Percentiles rank a stretch among this genome's conserved stretches.
phyloP scores from a whole-genome alignment of 352 stramenopile genomes.

The Phytophthora idaei region DNA sequence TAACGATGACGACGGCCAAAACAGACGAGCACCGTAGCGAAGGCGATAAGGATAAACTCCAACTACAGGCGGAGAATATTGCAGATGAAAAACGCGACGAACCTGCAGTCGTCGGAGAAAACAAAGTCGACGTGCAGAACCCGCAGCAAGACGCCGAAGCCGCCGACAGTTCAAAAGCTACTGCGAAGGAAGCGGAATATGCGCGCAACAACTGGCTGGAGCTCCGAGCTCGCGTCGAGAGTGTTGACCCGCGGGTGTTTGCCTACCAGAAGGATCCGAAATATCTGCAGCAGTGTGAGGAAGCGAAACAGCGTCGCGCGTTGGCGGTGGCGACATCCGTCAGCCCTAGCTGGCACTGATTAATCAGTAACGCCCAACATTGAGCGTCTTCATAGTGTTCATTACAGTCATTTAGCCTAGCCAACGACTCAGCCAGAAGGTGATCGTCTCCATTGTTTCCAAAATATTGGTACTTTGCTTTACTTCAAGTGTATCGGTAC shows the following conservation, averaged over 20 bases:
- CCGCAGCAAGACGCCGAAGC: background rate
- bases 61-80: background rate
- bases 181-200: constrained; percentile 2
- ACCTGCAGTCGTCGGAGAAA: background rate
- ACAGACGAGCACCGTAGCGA: background rate
- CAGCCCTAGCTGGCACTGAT: constrained; percentile 28
- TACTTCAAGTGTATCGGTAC: background rate
- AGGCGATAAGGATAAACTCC: background rate
- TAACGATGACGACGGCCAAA: constrained; percentile 1
- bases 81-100: background rate
- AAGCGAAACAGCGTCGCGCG: constrained; percentile 28
- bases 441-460: background rate
- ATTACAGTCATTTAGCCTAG: background rate
- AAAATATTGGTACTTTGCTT: background rate
- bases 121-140: background rate
- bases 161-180: background rate
- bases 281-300: constrained; percentile 28
- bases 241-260: constrained; percentile 31
- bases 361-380: background rate
- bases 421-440: background rate
- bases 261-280: constrained; percentile 28
- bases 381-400: background rate
- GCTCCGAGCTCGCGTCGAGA: constrained; percentile 30
- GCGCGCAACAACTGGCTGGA: constrained; percentile 26
- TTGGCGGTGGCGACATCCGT: constrained; percentile 18